phyloP scores from a whole-genome alignment of 2,329 filamentous ascomycete genomes.

The Hymenoscyphus fraxineus region DNA sequence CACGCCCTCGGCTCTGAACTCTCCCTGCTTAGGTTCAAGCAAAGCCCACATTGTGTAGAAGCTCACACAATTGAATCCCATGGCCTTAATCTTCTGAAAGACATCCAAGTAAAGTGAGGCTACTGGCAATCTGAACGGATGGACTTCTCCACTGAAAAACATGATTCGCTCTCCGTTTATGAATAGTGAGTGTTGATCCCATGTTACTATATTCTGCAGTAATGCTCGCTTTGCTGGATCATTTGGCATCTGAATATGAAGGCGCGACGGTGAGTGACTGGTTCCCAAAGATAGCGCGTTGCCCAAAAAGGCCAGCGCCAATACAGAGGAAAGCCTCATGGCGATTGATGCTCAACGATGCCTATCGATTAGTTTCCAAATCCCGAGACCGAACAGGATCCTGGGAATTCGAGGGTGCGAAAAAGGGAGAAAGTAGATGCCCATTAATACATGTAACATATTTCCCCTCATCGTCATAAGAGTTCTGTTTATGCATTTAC shows the following conservation, averaged over 20 bases:
- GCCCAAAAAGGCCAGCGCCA: not conserved
- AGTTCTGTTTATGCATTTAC: not conserved
- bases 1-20: slow-evolving; percentile 66
- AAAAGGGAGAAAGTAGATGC: not conserved
- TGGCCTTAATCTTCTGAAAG: slow-evolving; percentile 74
- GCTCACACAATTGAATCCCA: slow-evolving; percentile 73
- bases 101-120: slow-evolving; percentile 62
- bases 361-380: not conserved
- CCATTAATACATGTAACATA: not conserved
- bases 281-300: not conserved
- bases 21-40: slow-evolving; percentile 65
- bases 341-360: not conserved
- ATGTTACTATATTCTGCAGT: slow-evolving; percentile 48
- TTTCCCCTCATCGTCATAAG: not conserved
- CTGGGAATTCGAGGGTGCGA: not conserved
- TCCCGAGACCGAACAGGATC: not conserved
- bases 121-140: slow-evolving; percentile 60
- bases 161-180: slow-evolving; percentile 67
- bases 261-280: not conserved
- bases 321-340: not conserved
- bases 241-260: not conserved
- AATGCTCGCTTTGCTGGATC: slow-evolving; percentile 2
- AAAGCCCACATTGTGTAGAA: slow-evolving; percentile 77
- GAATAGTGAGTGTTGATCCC: slow-evolving; percentile 69
- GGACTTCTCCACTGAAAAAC: slow-evolving; percentile 70